Conservation (phyloP, 176 grass and related monocot species). For the Oryza longistaminata region DNA sequence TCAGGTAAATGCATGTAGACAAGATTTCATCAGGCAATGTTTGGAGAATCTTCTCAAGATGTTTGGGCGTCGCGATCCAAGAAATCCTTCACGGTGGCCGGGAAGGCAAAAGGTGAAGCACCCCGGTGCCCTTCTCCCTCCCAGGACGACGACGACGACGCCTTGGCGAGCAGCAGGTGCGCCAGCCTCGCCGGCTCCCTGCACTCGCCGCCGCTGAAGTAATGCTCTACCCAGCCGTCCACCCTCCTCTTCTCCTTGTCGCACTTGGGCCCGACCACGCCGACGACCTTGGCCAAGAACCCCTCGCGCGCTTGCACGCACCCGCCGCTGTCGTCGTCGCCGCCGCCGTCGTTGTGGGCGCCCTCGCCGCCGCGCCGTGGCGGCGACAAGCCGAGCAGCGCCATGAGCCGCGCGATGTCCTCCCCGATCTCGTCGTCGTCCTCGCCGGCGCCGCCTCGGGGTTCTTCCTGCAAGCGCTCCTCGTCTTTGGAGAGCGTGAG, state of each 20-base stretch:
- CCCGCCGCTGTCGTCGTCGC: not conserved
- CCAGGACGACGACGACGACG: constrained; percentile 20
- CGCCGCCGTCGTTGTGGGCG: not conserved
- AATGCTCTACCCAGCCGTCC: constrained; percentile 56
- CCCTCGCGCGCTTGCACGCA: constrained; percentile 51
- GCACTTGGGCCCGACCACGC: constrained; percentile 58
- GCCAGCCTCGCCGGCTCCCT: constrained; percentile 69
- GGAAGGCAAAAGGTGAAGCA: constrained; percentile 30
- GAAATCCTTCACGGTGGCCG: constrained; percentile 53
- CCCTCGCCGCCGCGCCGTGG: not conserved
- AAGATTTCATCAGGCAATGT: not conserved
- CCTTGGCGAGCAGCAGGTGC: constrained; percentile 61
- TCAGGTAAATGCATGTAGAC: not conserved
- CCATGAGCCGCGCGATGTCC: constrained; percentile 58
- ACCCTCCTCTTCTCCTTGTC: constrained; percentile 55
- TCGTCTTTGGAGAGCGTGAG: constrained; percentile 37
- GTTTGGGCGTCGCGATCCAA: constrained; percentile 41
- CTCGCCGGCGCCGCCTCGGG: not conserved
- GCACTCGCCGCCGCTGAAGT: constrained; percentile 26
- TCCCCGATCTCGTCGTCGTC: not conserved
- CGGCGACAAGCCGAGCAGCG: constrained; percentile 44
- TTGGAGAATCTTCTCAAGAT: not conserved
- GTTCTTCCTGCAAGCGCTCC: not conserved
- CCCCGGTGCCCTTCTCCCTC: constrained; percentile 8
- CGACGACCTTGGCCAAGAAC: constrained; percentile 59